These are phyloP conservation scores for Cladosporium sp. DNA, from an alignment of 2,329 filamentous ascomycete species.

Conservation along the genomic window DNA sequence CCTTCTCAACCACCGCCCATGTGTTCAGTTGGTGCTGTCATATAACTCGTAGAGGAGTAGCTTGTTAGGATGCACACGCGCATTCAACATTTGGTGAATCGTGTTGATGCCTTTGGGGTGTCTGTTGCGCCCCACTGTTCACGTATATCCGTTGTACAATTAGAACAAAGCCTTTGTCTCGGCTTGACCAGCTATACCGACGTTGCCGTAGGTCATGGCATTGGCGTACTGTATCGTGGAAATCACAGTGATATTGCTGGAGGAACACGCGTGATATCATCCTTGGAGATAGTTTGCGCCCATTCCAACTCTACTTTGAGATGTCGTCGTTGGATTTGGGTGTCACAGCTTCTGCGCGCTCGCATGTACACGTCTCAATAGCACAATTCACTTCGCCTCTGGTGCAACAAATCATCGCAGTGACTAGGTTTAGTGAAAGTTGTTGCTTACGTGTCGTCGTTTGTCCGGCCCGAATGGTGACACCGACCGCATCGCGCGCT, in stretches of 20 bases:
- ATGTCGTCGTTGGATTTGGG: too few relatives aligned
- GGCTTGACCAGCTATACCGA: background rate
- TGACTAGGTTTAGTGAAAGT: background rate
- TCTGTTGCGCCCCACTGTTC: background rate
- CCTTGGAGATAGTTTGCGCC: background rate
- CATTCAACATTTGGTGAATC: background rate
- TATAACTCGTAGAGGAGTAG: background rate
- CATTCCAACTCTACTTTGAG: background rate
- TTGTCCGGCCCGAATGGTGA: background rate
- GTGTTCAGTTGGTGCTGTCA: background rate
- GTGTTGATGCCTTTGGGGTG: background rate
- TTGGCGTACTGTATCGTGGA: too few relatives aligned
- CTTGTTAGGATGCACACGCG: background rate
- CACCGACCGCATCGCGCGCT: background rate
- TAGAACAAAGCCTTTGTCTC: background rate
- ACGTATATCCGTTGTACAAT: background rate
- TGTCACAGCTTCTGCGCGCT: background rate
- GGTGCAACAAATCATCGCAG: background rate
- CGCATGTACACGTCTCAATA: background rate
- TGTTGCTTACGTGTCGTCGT: background rate
- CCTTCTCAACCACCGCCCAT: too few relatives aligned
- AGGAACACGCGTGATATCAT: background rate
- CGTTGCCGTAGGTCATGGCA: background rate
- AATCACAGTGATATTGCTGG: background rate
- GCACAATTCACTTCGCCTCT: background rate